phyloP scores from a whole-genome alignment of 441 rosid genomes.

The Brassica balearica region DNA sequence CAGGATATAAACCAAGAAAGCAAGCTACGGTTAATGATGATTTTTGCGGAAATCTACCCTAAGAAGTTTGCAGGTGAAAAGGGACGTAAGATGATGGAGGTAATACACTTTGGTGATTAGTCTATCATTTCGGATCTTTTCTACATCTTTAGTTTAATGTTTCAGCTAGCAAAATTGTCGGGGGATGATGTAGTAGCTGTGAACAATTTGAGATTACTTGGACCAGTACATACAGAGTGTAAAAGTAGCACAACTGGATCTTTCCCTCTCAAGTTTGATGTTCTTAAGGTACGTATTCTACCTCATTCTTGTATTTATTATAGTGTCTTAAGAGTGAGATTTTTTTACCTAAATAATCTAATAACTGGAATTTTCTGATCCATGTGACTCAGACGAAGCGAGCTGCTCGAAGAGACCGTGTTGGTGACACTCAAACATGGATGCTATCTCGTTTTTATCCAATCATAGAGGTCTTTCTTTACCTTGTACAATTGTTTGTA shows the following conservation, averaged over 20 bases:
- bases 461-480: conserved; percentile 69
- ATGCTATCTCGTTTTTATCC: conserved; percentile 93
- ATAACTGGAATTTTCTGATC: conserved; percentile 25
- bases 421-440: conserved; percentile 68
- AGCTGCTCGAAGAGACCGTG: conserved; percentile 82
- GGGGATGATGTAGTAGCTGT: conserved; percentile 85
- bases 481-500: background rate
- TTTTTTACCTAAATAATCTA: background rate
- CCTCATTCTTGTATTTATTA: conserved; percentile 23
- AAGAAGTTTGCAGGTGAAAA: conserved; percentile 91
- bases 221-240: conserved; percentile 55
- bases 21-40: conserved; percentile 95
- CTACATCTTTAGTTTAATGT: conserved; percentile 33
- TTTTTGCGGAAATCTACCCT: conserved; percentile 80
- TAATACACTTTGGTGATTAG: conserved; percentile 16
- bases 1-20: conserved; percentile 83
- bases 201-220: conserved; percentile 86
- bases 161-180: conserved; percentile 80
- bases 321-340: background rate
- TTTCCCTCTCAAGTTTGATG: conserved; percentile 85
- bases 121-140: background rate
- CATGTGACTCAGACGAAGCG: conserved; percentile 70
- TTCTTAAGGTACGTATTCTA: conserved; percentile 61
- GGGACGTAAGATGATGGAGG: conserved; percentile 86
- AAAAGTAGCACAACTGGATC: conserved; percentile 64